Conservation (phyloP, 768 basidiomycete species). For the Zangia roseola region DNA sequence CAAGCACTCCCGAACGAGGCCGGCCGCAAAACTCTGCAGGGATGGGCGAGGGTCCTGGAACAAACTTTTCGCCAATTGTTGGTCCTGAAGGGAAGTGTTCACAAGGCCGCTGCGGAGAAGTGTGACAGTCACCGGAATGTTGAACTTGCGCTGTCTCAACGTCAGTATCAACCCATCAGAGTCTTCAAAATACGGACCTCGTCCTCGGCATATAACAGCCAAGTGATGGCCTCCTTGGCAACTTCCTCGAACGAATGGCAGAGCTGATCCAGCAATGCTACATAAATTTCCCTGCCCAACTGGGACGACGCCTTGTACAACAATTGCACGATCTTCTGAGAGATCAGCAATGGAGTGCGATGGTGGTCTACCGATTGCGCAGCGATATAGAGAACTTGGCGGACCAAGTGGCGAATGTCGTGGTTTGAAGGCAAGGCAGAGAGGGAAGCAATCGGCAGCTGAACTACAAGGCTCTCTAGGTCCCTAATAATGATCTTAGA, state of each 20-base stretch:
- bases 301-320: slow-evolving; percentile 86
- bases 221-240: slow-evolving; percentile 93
- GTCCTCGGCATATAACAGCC: slow-evolving; percentile 96
- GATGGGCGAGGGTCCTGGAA: slow-evolving; percentile 74
- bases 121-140: slow-evolving; percentile 89
- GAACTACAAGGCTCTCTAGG: slow-evolving; percentile 75
- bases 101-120: slow-evolving; percentile 84
- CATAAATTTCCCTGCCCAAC: slow-evolving; percentile 91
- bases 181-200: slow-evolving; percentile 53
- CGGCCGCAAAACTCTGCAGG: slow-evolving; percentile 78
- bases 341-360: slow-evolving; percentile 86
- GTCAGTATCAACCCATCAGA: slow-evolving; percentile 3
- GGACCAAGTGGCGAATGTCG: slow-evolving; percentile 81
- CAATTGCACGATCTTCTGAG: slow-evolving; percentile 95
- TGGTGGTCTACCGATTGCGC: slow-evolving; percentile 75
- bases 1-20: slow-evolving; percentile 83
- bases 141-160: slow-evolving; percentile 80
- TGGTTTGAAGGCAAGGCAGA: slow-evolving; percentile 75
- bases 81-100: slow-evolving; percentile 75
- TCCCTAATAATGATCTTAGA: slow-evolving; percentile 49
- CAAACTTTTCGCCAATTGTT: slow-evolving; percentile 85
- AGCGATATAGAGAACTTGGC: slow-evolving; percentile 81
- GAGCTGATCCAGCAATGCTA: slow-evolving; percentile 82
- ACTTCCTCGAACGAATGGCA: slow-evolving; percentile 91
- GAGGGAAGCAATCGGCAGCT: slow-evolving; percentile 71